Base-by-base conservation (phyloP, 768 basidiomycete species). In the Leccinum imitatum region DNA sequence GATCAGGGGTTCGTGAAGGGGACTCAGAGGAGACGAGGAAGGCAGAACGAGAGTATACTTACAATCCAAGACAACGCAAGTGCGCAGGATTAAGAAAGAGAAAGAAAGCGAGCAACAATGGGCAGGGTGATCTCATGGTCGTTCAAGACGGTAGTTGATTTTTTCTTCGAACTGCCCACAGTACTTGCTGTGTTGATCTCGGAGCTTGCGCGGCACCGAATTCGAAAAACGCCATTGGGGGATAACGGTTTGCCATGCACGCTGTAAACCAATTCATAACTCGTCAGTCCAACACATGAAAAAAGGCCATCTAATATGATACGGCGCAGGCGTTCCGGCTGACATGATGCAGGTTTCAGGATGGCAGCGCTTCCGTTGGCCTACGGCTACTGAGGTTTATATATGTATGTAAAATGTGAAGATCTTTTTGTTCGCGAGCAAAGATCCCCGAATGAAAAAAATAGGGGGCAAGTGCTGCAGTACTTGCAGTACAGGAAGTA, bases 1-100 rank as follows among this genome's bases (percentile, higher is more conserved):
- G 92, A 93, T 66, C 76, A 77, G 8, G 90, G 83, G 9, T 93
- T 93, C 73, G 77, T 93, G 74, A 78, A 74, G 79, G 79, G 23
- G 90, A n/a, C n/a, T n/a, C n/a, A n/a, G n/a, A 91, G 65, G 91
- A 93, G 74, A 81, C 79, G 23, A 71, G 72, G 61, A 92, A 92
- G 73, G 92, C 90, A 1, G 88, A 92, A 71, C 75, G 90, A 55
- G 91, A 94, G 59, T 30, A 30, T 30, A 30, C 27, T 30, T 93
- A 92, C 68, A 91, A 94, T 69, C 91, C 92, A 0, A 76, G 92
- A 59, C 82, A 83, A 52, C 75, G 92, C 30, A 30, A 30, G 30
- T 30, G 30, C 30, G 30, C 4, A 33, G 31, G 31, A 33, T 33
- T 33, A 33, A 33, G 31, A 33, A 33, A 33, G 31, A 11, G 10